These are phyloP conservation scores for Kalanchoe fedtschenkoi DNA, from an alignment of 164 flowering plant genomes.

Conservation along the genomic window DNA sequence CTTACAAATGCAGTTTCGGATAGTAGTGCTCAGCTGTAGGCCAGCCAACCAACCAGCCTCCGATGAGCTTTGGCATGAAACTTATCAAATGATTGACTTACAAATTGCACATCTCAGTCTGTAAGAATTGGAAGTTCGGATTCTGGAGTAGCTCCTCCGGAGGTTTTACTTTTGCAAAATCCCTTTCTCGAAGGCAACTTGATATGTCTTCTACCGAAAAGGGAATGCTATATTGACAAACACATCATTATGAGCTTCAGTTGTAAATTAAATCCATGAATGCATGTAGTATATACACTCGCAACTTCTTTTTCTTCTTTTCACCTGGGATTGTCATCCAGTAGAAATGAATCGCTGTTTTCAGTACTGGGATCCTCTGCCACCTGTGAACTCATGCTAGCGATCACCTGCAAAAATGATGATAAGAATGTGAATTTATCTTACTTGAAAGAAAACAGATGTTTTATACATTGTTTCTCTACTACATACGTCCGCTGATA, in stretches of 20 bases:
- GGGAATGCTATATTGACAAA: conserved; percentile 55
- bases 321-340: conserved; percentile 84
- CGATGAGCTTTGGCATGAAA: background rate
- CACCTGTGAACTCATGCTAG: conserved; percentile 61
- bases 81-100: conserved; percentile 5
- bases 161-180: conserved; percentile 53
- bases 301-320: background rate
- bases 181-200: conserved; percentile 38
- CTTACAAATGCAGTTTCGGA: no score
- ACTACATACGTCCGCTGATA: conserved; percentile 47
- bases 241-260: conserved; percentile 4
- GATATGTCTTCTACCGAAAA: conserved; percentile 75
- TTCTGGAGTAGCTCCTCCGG: conserved; percentile 54
- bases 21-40: no score
- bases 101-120: conserved; percentile 28
- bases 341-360: conserved; percentile 46
- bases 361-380: conserved; percentile 50
- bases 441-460: background rate
- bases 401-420: conserved; percentile 49
- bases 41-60: no score
- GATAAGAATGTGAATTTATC: background rate
- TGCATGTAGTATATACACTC: background rate
- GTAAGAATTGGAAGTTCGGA: conserved; percentile 80
- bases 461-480: background rate
- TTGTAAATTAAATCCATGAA: background rate